These are phyloP conservation scores for Phytophthora litchii DNA, from an alignment of 352 stramenopile species.

Conservation along the genomic window DNA sequence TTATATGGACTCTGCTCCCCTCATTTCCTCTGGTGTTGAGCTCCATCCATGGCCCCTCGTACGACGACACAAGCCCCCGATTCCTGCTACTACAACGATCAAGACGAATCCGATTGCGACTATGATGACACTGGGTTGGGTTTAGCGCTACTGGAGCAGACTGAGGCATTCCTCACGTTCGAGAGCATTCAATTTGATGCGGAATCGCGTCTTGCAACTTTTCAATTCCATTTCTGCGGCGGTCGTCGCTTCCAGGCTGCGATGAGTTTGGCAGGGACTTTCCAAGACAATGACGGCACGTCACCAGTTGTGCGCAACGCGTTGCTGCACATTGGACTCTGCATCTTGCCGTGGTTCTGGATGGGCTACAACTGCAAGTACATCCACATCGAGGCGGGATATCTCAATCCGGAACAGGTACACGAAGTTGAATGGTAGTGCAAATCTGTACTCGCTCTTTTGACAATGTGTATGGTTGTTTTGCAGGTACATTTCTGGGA, in stretches of 20 bases:
- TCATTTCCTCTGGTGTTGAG: constrained; percentile 15
- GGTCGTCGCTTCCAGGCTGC: constrained; percentile 38
- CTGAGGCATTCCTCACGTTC: constrained; percentile 42
- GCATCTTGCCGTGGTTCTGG: constrained; percentile 49
- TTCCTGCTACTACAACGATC: constrained; percentile 24
- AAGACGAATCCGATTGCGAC: constrained; percentile 25
- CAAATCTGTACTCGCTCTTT: background rate
- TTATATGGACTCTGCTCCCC: background rate
- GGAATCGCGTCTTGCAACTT: constrained; percentile 17
- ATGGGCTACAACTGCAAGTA: constrained; percentile 49
- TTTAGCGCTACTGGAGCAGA: constrained; percentile 38
- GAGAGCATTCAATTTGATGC: constrained; percentile 34
- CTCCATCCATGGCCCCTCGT: constrained; percentile 17
- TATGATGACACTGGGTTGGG: constrained; percentile 28
- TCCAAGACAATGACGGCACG: constrained; percentile 10
- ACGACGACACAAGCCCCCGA: constrained; percentile 7
- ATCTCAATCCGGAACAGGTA: constrained; percentile 38
- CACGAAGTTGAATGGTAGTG: background rate
- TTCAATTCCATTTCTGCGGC: constrained; percentile 49
- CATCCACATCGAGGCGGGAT: constrained; percentile 42
- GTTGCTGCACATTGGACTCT: constrained; percentile 43
- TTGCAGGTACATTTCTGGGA: constrained; percentile 43
- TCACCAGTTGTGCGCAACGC: constrained; percentile 27
- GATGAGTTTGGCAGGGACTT: constrained; percentile 27
- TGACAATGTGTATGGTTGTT: background rate